phyloP scores from a whole-genome alignment of 345 rosid species.

The Eucalyptus camaldulensis region DNA sequence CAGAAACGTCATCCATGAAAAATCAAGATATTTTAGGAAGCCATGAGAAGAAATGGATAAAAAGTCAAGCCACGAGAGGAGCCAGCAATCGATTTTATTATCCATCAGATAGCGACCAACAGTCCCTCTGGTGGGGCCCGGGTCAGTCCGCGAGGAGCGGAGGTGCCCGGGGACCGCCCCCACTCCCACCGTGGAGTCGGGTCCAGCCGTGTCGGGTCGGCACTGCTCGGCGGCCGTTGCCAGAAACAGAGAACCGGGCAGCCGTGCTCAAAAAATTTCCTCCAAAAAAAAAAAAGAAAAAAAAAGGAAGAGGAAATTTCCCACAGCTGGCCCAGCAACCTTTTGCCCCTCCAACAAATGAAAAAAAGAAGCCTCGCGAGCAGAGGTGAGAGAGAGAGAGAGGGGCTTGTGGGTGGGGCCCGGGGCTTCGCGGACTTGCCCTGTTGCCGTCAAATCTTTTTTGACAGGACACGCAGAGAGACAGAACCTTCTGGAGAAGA shows the following conservation, averaged over 20 bases:
- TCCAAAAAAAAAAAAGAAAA: neutral
- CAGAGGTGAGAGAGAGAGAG: neutral
- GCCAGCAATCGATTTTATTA: neutral
- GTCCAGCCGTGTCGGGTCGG: neutral
- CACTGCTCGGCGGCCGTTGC: neutral
- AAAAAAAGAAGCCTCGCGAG: neutral
- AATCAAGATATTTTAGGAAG: no score
- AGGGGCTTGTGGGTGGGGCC: neutral
- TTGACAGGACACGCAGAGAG: neutral
- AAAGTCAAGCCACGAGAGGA: neutral
- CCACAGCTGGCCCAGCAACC: neutral
- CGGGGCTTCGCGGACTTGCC: neutral
- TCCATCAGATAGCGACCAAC: neutral
- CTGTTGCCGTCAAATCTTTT: neutral
- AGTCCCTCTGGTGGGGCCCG: no score
- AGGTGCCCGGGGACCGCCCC: neutral
- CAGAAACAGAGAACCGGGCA: rapidly evolving
- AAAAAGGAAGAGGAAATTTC: neutral
- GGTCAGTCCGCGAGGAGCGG: neutral
- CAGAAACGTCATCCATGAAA: neutral
- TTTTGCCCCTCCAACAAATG: neutral
- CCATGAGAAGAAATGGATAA: no score
- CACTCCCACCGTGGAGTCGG: neutral
- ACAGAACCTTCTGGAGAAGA: slow-evolving; percentile 3
- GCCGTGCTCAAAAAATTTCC: neutral